These are phyloP conservation scores for Termitomyces sp. DNA, from an alignment of 768 basidiomycete genomes.

Conservation along the genomic window DNA sequence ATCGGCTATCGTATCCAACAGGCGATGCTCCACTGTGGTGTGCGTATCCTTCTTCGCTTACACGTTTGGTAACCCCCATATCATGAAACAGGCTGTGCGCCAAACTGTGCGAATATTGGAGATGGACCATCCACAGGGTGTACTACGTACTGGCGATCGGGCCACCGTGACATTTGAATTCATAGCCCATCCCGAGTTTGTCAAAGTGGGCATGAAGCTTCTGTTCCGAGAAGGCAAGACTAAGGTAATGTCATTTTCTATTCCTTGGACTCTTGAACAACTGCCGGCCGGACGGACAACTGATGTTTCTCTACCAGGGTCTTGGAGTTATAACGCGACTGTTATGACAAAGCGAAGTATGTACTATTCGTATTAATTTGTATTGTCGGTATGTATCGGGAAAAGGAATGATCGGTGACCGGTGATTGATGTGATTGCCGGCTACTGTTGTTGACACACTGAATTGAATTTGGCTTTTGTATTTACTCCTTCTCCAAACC, in stretches of 20 bases:
- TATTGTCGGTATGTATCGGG: not conserved
- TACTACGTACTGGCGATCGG: slow-evolving; percentile 91
- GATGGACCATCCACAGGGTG: slow-evolving; percentile 85
- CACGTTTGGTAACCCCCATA: slow-evolving; percentile 1
- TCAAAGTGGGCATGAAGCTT: slow-evolving; percentile 91
- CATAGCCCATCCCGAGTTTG: slow-evolving; percentile 84
- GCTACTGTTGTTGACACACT: slow-evolving; percentile 3
- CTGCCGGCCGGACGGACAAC: not conserved
- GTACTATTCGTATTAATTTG: slow-evolving; percentile 1
- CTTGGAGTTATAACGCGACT: slow-evolving; percentile 72
- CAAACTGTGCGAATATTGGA: slow-evolving; percentile 90
- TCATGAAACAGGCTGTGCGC: slow-evolving; percentile 60
- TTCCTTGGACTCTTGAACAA: not conserved
- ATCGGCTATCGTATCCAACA: slow-evolving; percentile 15
- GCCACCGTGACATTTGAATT: slow-evolving; percentile 95
- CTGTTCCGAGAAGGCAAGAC: slow-evolving; percentile 95
- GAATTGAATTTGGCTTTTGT: not conserved
- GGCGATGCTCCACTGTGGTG: slow-evolving; percentile 93
- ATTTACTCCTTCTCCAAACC: not conserved
- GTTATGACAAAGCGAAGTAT: slow-evolving; percentile 28
- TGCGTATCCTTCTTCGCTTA: slow-evolving; percentile 24
- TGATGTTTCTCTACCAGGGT: slow-evolving; percentile 37
- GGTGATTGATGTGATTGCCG: slow-evolving; percentile 4
- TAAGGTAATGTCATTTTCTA: slow-evolving; percentile 48
- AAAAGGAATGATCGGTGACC: not conserved